phyloP scores from a whole-genome alignment of 768 basidiomycete species.

The Lyophyllum semitale region DNA sequence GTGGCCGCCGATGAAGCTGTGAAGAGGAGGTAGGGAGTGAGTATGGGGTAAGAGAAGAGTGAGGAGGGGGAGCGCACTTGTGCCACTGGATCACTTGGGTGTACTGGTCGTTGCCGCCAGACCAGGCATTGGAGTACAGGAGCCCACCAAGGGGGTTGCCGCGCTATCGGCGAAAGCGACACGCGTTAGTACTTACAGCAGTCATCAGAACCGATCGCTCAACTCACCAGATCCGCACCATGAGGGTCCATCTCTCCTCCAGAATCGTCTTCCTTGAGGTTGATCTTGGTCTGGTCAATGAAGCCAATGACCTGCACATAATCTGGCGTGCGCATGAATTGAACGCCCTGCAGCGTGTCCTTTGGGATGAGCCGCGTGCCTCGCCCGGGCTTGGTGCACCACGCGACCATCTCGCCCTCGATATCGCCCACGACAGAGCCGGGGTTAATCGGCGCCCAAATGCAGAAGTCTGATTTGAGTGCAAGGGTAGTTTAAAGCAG shows the following conservation, averaged over 20 bases:
- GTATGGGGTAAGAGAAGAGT: not conserved
- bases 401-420: conserved; percentile 74
- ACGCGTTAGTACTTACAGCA: no score
- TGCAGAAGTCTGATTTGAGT: conserved; percentile 60
- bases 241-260: conserved; percentile 83
- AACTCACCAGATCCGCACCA: conserved; percentile 58
- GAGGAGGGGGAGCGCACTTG: conserved; percentile 36
- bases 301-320: conserved; percentile 66
- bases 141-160: conserved; percentile 17
- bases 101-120: conserved; percentile 33
- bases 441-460: conserved; percentile 58
- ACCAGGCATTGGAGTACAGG: conserved; percentile 22
- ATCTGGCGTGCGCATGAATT: conserved; percentile 58
- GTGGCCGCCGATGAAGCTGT: conserved; percentile 56
- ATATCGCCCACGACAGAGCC: conserved; percentile 62
- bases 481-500: conserved; percentile 4
- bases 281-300: conserved; percentile 60
- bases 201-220: not conserved
- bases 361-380: conserved; percentile 75
- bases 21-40: conserved; percentile 12
- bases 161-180: conserved; percentile 5
- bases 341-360: conserved; percentile 64
- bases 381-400: conserved; percentile 70
- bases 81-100: conserved; percentile 62
- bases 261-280: conserved; percentile 52